Evolutionary conservation across 306 rosid genomes (phyloP).

Genomic region (Cicer pinnatifidum): DNA sequence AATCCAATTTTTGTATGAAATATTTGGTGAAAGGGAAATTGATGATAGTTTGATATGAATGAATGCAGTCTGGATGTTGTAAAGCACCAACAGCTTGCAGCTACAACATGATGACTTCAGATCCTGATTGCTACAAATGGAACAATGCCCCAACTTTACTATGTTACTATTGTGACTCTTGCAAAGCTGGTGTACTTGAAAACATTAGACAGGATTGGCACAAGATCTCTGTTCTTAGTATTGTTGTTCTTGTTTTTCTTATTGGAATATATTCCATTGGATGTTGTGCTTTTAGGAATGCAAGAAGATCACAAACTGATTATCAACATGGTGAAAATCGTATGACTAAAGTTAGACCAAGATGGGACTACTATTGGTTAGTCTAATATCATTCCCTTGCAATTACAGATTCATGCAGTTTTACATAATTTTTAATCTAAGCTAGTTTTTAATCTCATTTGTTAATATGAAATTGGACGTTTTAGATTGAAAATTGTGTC

Average conservation of each 20-base stretch:
- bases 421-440: too few species aligned
- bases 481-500: too few species aligned
- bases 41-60: too few species aligned
- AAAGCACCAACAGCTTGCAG: constrained; percentile 79
- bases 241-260: constrained; percentile 65
- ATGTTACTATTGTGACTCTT: constrained; percentile 83
- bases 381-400: too few species aligned
- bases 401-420: too few species aligned
- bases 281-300: constrained; percentile 86
- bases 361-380: constrained; percentile 89
- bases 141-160: constrained; percentile 61
- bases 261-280: constrained; percentile 74
- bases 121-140: constrained; percentile 79
- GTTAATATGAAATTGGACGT: too few species aligned
- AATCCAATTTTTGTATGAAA: too few species aligned
- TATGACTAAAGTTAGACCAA: constrained; percentile 74
- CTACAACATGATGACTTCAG: constrained; percentile 59
- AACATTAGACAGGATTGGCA: constrained; percentile 76
- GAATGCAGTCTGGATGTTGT: constrained; percentile 83
- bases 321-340: constrained; percentile 72
- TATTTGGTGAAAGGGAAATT: too few species aligned
- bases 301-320: constrained; percentile 64
- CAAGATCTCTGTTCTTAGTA: constrained; percentile 73
- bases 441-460: too few species aligned
- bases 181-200: constrained; percentile 90